These are phyloP conservation scores for Stephania japonica DNA, from an alignment of 164 flowering plant genomes.

Conservation along the genomic window DNA sequence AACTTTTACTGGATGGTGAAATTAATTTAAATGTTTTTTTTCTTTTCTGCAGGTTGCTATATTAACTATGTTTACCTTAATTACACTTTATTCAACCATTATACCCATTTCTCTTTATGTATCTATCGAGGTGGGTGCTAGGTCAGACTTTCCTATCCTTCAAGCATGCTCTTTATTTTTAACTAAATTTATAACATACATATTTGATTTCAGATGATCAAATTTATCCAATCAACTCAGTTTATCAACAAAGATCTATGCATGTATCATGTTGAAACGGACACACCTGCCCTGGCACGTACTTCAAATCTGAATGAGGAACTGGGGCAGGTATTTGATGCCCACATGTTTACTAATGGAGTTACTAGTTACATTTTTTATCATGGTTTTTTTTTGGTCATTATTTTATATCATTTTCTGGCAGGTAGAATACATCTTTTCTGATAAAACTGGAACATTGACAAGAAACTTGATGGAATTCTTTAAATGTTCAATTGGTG, in stretches of 20 bases:
- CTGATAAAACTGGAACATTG: constrained; percentile 96
- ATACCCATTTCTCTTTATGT: constrained; percentile 97
- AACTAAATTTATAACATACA: not conserved
- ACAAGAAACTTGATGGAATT: constrained; percentile 97
- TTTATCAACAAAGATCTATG: constrained; percentile 83
- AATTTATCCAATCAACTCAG: constrained; percentile 88
- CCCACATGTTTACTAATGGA: not conserved
- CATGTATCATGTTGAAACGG: constrained; percentile 81
- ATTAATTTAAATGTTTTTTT: constrained; percentile 4
- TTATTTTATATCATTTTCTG: constrained; percentile 7
- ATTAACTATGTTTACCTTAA: constrained; percentile 76
- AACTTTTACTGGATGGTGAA: not conserved
- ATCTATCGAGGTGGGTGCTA: constrained; percentile 73
- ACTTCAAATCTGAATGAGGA: constrained; percentile 98
- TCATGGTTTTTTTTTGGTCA: not conserved
- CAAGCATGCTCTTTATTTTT: constrained; percentile 8
- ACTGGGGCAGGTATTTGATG: constrained; percentile 79
- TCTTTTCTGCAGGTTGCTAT: constrained; percentile 51
- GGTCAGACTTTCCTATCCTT: not conserved
- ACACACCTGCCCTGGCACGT: constrained; percentile 92
- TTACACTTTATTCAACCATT: constrained; percentile 86
- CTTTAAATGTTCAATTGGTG: constrained; percentile 95
- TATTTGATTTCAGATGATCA: constrained; percentile 64
- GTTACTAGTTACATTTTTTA: not conserved
- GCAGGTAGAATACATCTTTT: constrained; percentile 94